These are phyloP conservation scores for Lasiodiplodia sp. DNA, from an alignment of 2,329 filamentous ascomycete genomes.

Conservation along the genomic window DNA sequence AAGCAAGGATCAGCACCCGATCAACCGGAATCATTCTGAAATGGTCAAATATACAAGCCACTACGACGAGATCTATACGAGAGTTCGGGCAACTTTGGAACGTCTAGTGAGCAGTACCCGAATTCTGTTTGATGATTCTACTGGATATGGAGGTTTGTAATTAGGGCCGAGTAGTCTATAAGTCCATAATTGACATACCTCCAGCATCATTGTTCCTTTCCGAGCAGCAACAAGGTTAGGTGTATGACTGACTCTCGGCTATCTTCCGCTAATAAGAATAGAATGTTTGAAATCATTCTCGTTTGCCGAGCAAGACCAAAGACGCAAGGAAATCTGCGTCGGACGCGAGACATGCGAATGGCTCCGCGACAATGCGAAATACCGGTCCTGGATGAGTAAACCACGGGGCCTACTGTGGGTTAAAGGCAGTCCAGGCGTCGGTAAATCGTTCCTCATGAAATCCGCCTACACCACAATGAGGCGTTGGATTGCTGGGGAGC, in stretches of 20 bases:
- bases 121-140: background rate
- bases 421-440: background rate
- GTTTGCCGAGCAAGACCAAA: background rate
- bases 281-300: background rate
- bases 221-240: background rate
- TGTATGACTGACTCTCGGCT: background rate
- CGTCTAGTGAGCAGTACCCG: background rate
- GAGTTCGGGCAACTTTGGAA: background rate
- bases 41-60: slow-evolving; percentile 12
- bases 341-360: slow-evolving; percentile 1
- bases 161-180: background rate
- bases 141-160: background rate
- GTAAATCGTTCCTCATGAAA: background rate
- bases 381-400: background rate
- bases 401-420: slow-evolving; percentile 3
- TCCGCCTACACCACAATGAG: background rate
- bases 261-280: background rate
- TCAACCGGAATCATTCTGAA: background rate
- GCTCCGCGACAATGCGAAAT: background rate
- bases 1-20: background rate
- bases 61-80: background rate
- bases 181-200: background rate
- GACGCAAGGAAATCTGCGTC: background rate
- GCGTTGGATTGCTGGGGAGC: background rate
- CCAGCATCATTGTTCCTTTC: background rate